A percentile compares a stretch with the other conserved stretches of the same genome.
Evolutionary conservation across 2,329 filamentous ascomycete genomes (phyloP).

Genomic region (Monosporascus ibericus): DNA sequence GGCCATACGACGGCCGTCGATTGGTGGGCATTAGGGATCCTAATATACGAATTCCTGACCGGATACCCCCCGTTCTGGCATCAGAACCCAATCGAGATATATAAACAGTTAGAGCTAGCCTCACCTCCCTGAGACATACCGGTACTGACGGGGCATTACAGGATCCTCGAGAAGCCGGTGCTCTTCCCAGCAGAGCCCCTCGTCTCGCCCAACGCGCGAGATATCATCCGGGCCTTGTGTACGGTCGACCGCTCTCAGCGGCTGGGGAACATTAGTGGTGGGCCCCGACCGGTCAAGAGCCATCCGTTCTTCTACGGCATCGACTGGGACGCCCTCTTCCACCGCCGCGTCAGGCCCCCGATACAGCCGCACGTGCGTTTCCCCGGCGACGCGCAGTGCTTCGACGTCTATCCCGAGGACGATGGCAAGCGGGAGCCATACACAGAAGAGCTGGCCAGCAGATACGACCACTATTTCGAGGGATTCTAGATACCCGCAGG

Average conservation of each 20-base stretch:
- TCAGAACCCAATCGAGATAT: conserved; percentile 80
- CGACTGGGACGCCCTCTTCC: conserved; percentile 67
- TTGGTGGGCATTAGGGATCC: conserved; percentile 82
- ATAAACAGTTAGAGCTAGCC: conserved; percentile 56
- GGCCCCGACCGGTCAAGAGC: conserved; percentile 63
- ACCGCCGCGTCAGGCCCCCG: conserved; percentile 58
- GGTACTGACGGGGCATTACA: conserved; percentile 27
- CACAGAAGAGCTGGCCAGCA: conserved; percentile 59
- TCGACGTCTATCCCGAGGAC: conserved; percentile 77
- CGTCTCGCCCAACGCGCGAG: conserved; percentile 63
- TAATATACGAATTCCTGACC: conserved; percentile 80
- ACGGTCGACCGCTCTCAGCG: conserved; percentile 73
- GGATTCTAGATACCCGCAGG: conserved; percentile 51
- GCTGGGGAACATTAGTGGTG: conserved; percentile 72
- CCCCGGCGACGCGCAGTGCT: conserved; percentile 71
- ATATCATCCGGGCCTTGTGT: conserved; percentile 71
- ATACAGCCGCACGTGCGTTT: conserved; percentile 71
- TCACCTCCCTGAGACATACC: neutral
- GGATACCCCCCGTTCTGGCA: conserved; percentile 86
- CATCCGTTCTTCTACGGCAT: conserved; percentile 71
- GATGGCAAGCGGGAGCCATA: conserved; percentile 60
- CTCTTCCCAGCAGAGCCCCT: conserved; percentile 62
- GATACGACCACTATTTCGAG: conserved; percentile 65
- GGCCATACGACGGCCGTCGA: conserved; percentile 72
- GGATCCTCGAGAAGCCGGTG: conserved; percentile 73